These are phyloP conservation scores for Coprinopsis marcescibilis DNA, from an alignment of 768 basidiomycete genomes.

Conservation along the genomic window DNA sequence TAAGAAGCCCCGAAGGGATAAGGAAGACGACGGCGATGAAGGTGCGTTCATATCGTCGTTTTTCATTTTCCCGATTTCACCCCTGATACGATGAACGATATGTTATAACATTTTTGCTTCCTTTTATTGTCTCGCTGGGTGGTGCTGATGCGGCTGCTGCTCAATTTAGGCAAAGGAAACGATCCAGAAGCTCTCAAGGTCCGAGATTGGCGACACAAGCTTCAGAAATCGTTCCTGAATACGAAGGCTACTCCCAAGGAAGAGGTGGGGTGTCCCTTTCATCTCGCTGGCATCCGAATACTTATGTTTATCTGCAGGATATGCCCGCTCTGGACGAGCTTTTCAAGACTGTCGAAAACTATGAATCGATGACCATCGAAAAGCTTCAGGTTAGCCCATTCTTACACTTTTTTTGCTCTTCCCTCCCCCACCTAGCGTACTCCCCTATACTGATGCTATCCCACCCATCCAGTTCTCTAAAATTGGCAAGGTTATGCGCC, in stretches of 20 bases:
- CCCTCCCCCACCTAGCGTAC: background rate
- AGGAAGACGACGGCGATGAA: slow-evolving; percentile 60
- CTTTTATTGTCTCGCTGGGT: background rate
- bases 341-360: slow-evolving; percentile 72
- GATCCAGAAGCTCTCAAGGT: slow-evolving; percentile 68
- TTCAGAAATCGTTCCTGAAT: slow-evolving; percentile 83
- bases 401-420: background rate
- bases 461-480: slow-evolving; percentile 57
- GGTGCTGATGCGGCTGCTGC: background rate
- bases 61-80: background rate
- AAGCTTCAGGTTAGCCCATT: slow-evolving; percentile 45
- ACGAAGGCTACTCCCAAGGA: slow-evolving; percentile 57
- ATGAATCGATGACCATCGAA: slow-evolving; percentile 71
- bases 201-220: slow-evolving; percentile 86
- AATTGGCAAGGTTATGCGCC: slow-evolving; percentile 85
- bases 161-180: slow-evolving; percentile 16
- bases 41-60: slow-evolving; percentile 32
- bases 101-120: slow-evolving; percentile 9
- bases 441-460: slow-evolving; percentile 5
- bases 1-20: slow-evolving; percentile 57
- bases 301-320: slow-evolving; percentile 40
- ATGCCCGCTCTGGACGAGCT: slow-evolving; percentile 69
- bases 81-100: background rate
- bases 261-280: slow-evolving; percentile 41
- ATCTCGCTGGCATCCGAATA: slow-evolving; percentile 5